Evolutionary conservation across 495 filamentous ascomycete genomes (phyloP).

Genomic region (Cudoniella acicularis): DNA sequence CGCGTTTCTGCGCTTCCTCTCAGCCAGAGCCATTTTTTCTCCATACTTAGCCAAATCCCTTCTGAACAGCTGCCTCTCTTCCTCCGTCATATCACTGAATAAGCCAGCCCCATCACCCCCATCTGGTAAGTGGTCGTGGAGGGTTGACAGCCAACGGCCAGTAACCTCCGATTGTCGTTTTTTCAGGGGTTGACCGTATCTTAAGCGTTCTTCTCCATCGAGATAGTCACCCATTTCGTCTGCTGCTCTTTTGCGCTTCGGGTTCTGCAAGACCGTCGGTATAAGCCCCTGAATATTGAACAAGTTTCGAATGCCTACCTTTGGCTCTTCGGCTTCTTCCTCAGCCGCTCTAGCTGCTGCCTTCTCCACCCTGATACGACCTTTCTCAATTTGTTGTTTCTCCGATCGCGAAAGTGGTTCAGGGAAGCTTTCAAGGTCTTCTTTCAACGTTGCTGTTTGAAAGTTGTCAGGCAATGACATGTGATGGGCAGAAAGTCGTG

Average conservation of each 20-base stretch:
- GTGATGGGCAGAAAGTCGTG: neutral
- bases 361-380: neutral
- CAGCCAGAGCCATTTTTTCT: neutral
- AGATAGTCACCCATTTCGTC: conserved; percentile 6
- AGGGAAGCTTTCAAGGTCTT: conserved; percentile 2
- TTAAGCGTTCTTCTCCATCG: conserved; percentile 20
- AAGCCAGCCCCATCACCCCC: neutral
- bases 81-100: neutral
- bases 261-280: neutral
- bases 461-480: neutral
- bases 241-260: conserved; percentile 3
- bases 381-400: neutral
- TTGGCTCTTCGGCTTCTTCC: neutral
- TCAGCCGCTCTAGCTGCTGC: neutral
- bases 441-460: neutral
- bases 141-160: conserved; percentile 3
- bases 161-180: neutral
- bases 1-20: neutral
- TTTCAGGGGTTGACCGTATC: conserved; percentile 12
- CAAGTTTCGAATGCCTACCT: neutral
- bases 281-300: neutral
- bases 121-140: conserved; percentile 12
- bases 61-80: neutral
- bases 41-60: conserved; percentile 1
- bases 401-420: conserved; percentile 6